Base-by-base conservation (phyloP, 352 stramenopile genomes). In the Pythium phragmiticola region DNA sequence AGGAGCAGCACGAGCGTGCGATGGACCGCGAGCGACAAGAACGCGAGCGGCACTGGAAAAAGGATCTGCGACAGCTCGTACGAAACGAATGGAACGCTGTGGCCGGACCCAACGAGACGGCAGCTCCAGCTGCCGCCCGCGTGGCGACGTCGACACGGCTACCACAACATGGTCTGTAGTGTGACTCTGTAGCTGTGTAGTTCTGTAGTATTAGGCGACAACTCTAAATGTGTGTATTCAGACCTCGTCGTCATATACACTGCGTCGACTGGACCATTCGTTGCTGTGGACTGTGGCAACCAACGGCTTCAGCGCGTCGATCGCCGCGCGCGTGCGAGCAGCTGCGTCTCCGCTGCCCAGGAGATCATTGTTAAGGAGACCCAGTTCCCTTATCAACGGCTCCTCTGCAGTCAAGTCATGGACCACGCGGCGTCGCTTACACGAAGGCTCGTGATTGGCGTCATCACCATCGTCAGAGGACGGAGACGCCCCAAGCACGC, bases 211-310 rank as follows among this genome's bases (percentile, higher is more conserved):
- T 30, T 30, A 39, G 34, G 34, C 7, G 34, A 39, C 2, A 39
- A 9, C 7, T 39, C 7, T 14, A 14, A 2, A 39, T 37, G 1
- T 37, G 2, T 39, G 7, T 21, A 52, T 39, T 60, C 34, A 93
- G 8, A 91, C 77, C 72, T 93, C 84, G 57, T 93, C 84, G 36
- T 93, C 84, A 64, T 93, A 93, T n/a, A 93, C 84, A 65, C 85
- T 87, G 23, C 80, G 75, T 53, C 77, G 78, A 56, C 59, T 73
- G 41, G 73, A 70, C 80, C 82, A 91, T 37, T 82, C 73, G 53
- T 91, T 90, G 30, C 76, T 90, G 30, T 62, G 77, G 43, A 92
- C 57, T 42, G 76, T 66, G 19, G 65, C 60, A n/a, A 90, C 77
- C 13, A 63, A 65, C 8, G 39, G 46, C 39, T 65, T 66, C 12